These are phyloP conservation scores for Trametes villosa DNA, from an alignment of 768 basidiomycete genomes.

Conservation along the genomic window DNA sequence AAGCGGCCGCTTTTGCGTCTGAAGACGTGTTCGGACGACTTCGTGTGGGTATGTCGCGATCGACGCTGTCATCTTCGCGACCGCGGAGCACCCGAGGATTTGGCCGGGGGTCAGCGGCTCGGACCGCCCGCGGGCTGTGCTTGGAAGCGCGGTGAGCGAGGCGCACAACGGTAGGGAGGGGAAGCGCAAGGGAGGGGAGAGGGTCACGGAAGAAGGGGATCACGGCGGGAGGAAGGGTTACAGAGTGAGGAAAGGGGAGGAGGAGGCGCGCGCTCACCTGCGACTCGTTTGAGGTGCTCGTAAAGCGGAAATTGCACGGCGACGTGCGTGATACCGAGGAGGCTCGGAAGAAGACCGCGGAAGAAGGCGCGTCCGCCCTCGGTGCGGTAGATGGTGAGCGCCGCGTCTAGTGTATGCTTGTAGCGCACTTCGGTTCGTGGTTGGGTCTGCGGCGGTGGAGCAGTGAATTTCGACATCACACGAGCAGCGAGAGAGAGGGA, in stretches of 20 bases:
- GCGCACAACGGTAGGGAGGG: too few relatives aligned
- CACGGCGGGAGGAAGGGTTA: too few relatives aligned
- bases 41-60: conserved; percentile 98
- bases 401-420: conserved; percentile 88
- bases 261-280: conserved; percentile 64
- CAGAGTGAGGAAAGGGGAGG: not conserved
- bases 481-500: conserved; percentile 12
- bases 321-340: conserved; percentile 93
- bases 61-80: conserved; percentile 95
- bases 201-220: too few relatives aligned
- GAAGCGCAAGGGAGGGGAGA: too few relatives aligned
- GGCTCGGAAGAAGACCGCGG: conserved; percentile 89
- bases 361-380: conserved; percentile 93
- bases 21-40: conserved; percentile 96
- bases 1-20: conserved; percentile 77
- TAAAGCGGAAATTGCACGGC: conserved; percentile 98
- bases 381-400: conserved; percentile 83
- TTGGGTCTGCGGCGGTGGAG: conserved; percentile 65
- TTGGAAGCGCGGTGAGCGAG: conserved; percentile 36
- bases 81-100: conserved; percentile 90
- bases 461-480: not conserved
- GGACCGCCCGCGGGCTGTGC: conserved; percentile 41
- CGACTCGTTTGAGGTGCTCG: conserved; percentile 85
- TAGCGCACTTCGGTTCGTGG: conserved; percentile 78
- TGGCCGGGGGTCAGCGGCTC: conserved; percentile 55